Percentiles rank a stretch among this genome's conserved stretches.
phyloP scores from a whole-genome alignment of 2,329 filamentous ascomycete genomes.

The Arthroderma sp. region DNA sequence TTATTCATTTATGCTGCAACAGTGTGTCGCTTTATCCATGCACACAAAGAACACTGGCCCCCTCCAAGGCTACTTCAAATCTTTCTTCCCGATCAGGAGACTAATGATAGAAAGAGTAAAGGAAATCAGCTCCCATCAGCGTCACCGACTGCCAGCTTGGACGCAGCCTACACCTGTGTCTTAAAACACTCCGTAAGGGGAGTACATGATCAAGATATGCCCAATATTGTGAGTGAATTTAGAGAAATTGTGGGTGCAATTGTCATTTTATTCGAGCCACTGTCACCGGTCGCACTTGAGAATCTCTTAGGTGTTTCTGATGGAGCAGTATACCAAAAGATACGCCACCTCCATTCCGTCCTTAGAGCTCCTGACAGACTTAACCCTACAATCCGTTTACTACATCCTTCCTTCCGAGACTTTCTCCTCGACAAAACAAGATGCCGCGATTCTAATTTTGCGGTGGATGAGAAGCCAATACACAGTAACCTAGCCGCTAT shows the following conservation, averaged over 20 bases:
- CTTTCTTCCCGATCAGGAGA: background rate
- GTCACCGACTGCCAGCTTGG: constrained; percentile 11
- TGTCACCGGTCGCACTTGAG: constrained; percentile 11
- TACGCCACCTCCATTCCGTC: constrained; percentile 14
- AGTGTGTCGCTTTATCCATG: constrained; percentile 14
- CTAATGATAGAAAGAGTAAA: background rate
- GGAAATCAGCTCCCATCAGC: background rate
- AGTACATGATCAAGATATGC: constrained; percentile 7
- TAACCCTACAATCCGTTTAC: constrained; percentile 10
- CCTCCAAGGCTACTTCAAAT: background rate
- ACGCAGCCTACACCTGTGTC: constrained; percentile 17
- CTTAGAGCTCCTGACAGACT: constrained; percentile 9
- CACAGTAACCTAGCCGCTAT: constrained; percentile 8
- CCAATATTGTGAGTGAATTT: constrained; percentile 11
- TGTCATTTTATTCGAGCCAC: constrained; percentile 13
- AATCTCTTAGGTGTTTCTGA: constrained; percentile 6
- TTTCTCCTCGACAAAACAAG: constrained; percentile 13
- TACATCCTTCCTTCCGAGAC: constrained; percentile 20
- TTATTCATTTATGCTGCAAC: constrained; percentile 10
- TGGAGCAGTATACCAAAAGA: constrained; percentile 4
- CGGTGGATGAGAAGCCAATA: constrained; percentile 9
- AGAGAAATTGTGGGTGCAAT: constrained; percentile 15
- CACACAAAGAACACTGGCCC: background rate
- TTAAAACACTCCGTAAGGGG: constrained; percentile 13
- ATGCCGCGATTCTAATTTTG: constrained; percentile 7